Percentiles rank a stretch among this genome's conserved stretches.
Evolutionary conservation across 306 rosid species (phyloP).

Genomic region (Quercus berberidifolia): DNA sequence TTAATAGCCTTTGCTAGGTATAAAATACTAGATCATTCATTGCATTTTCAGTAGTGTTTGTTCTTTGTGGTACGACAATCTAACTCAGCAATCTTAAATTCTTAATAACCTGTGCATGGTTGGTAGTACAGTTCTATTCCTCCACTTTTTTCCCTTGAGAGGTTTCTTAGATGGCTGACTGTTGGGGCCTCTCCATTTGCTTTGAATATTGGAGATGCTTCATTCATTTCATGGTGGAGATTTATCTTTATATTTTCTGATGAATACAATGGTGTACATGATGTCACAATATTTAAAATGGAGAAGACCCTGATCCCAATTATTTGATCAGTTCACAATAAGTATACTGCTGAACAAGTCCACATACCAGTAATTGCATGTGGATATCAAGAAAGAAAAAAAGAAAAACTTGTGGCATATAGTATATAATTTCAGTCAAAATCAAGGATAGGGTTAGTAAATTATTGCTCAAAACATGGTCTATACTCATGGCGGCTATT

Average conservation of each 20-base stretch:
- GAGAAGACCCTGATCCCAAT: no score
- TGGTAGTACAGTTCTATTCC: background rate
- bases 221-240: no score
- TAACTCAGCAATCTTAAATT: background rate
- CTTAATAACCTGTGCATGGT: no score
- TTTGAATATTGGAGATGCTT: no score
- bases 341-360: background rate
- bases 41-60: background rate
- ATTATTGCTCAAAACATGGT: slow-evolving; percentile 29
- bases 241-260: no score
- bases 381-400: background rate
- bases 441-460: slow-evolving; percentile 25
- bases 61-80: background rate
- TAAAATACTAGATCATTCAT: background rate
- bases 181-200: background rate
- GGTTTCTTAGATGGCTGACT: background rate
- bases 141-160: no score
- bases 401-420: background rate
- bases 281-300: no score
- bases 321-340: background rate
- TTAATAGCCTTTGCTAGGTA: background rate
- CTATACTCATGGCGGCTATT: slow-evolving; percentile 57
- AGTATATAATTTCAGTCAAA: slow-evolving; percentile 16
- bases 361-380: slow-evolving; percentile 15
- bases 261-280: no score